Evolutionary conservation across 805 yeast species (phyloP).

Genomic region (Yamadazyma paraphyllophila): DNA sequence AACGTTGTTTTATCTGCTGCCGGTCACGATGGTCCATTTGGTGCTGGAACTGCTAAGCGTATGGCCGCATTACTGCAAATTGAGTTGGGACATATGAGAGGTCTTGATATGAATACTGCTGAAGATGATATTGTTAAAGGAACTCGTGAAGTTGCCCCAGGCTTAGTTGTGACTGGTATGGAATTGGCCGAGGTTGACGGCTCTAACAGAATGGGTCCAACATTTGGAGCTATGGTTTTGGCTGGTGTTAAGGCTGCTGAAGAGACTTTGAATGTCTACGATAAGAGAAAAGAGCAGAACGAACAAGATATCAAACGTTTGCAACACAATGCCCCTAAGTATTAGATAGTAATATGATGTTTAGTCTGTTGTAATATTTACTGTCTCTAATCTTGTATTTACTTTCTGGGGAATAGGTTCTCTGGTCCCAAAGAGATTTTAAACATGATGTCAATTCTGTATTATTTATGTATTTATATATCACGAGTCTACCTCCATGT

Average conservation of each 20-base stretch:
- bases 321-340: constrained; percentile 8
- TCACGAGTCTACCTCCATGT: constrained; percentile 54
- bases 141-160: constrained; percentile 64
- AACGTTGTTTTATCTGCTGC: constrained; percentile 67
- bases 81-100: constrained; percentile 66
- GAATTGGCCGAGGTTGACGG: constrained; percentile 77
- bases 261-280: constrained; percentile 37
- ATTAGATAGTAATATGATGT: background rate
- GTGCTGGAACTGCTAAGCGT: constrained; percentile 76
- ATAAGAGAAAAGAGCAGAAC: constrained; percentile 15
- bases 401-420: too few species aligned
- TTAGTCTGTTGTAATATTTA: too few species aligned
- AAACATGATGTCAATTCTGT: background rate
- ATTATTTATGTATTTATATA: background rate
- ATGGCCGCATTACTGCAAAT: constrained; percentile 30
- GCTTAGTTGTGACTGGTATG: constrained; percentile 73
- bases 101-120: constrained; percentile 74
- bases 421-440: too few species aligned
- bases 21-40: constrained; percentile 84
- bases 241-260: constrained; percentile 81
- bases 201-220: constrained; percentile 80
- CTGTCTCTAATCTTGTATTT: too few species aligned
- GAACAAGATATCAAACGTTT: constrained; percentile 10
- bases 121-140: constrained; percentile 73
- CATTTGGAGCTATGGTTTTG: constrained; percentile 78